Evolutionary conservation across 2,329 filamentous ascomycete genomes (phyloP), one percentile per base, ranked within the genome.

Genomic region (Immersiporthe knoxdaviesiana): DNA sequence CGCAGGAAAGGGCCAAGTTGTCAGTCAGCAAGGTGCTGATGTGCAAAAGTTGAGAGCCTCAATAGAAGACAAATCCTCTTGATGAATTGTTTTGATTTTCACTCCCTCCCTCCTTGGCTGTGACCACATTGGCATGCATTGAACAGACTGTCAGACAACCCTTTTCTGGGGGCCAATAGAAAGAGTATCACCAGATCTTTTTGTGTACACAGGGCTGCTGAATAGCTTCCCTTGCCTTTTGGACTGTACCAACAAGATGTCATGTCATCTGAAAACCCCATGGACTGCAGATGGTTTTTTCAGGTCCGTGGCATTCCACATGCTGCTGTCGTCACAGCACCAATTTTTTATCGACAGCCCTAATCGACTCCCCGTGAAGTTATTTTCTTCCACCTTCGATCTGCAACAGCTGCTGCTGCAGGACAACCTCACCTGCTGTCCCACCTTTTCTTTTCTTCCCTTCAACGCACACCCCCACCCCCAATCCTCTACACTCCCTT

Each of bases 21-120:
- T 65, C 58, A 56, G 63, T 65, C 58, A 56, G 70, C 56, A 60
- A 69, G 61, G 32, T 32, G 65, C 65, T 67, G 65, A 64, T 69
- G 61, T 69, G 67, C 70, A 71, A 67, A 69, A 71, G 56, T 61
- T 67, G 70, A 67, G 65, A 59, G 63, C 65, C 61, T 67, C 67
- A 67, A 71, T 71, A 69, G 67, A 69, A 65, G 64, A 65, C 62
- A 32, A 39, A 52, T 67, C 65, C 52, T 58, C 24, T 59, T 62
- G 32, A 62, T 65, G 44, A 44, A 67, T 16, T 21, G n/a, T 24
- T 39, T 39, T 32, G 14, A 2, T 24, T 27, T 24, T 35, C 39
- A 24, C n/a, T 10, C 41, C n/a, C 3, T 6, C 16, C 27, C n/a
- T 27, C 7, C 21, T 27, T 62, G 21, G 35, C 18, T 54, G 30